Conservation (phyloP, 768 basidiomycete species). For the Suillus variegatus region DNA sequence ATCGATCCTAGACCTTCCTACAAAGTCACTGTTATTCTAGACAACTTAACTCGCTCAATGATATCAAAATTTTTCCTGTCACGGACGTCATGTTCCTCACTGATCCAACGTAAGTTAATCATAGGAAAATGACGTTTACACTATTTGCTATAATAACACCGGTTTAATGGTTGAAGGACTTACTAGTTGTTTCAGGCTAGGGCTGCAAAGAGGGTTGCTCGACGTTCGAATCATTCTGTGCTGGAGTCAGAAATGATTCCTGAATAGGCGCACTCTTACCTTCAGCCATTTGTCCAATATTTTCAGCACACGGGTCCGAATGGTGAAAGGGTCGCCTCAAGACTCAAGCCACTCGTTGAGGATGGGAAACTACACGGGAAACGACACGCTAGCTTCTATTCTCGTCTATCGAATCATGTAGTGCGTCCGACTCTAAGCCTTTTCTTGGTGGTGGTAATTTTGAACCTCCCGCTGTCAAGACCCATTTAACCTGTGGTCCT, state of each 20-base stretch:
- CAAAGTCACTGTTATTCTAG: slow-evolving; percentile 68
- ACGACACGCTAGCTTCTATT: too few relatives aligned
- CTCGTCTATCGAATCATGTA: not conserved
- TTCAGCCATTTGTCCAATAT: not conserved
- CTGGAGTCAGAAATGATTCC: not conserved
- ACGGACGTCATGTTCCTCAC: slow-evolving; percentile 76
- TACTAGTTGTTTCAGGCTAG: not conserved
- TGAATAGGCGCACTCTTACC: not conserved
- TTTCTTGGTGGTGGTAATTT: too few relatives aligned
- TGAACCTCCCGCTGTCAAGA: too few relatives aligned
- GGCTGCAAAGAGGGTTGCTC: not conserved
- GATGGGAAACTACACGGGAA: not conserved
- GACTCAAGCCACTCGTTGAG: too few relatives aligned
- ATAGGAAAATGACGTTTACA: not conserved
- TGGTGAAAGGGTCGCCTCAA: too few relatives aligned
- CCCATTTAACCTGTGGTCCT: too few relatives aligned
- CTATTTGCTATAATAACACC: not conserved
- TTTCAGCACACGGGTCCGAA: not conserved
- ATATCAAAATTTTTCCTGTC: slow-evolving; percentile 69
- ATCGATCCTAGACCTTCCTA: slow-evolving; percentile 65
- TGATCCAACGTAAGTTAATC: slow-evolving; percentile 52
- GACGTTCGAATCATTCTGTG: not conserved
- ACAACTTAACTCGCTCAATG: slow-evolving; percentile 85
- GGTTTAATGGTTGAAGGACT: too few relatives aligned
- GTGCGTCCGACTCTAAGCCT: too few relatives aligned